Conservation (phyloP, 805 yeast species). For the Kuraishia ogatae region DNA sequence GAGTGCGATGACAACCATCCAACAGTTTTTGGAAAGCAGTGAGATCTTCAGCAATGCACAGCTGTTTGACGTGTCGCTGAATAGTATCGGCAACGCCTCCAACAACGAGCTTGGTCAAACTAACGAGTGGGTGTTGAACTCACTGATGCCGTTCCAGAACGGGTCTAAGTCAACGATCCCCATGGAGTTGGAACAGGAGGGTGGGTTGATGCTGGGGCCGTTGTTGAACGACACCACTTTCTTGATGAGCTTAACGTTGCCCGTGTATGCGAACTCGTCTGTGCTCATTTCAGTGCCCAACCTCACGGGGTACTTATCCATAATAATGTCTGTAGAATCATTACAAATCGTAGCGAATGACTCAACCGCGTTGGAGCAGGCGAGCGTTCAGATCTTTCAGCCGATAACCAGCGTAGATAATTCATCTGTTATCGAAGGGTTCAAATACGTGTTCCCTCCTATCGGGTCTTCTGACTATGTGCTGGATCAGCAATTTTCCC, state of each 20-base stretch:
- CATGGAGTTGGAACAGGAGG: constrained; percentile 27
- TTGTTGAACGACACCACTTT: constrained; percentile 34
- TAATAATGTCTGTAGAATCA: constrained; percentile 39
- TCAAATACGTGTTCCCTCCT: constrained; percentile 34
- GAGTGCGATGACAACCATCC: constrained; percentile 36
- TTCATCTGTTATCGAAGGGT: constrained; percentile 22
- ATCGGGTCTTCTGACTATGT: constrained; percentile 7
- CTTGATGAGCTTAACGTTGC: constrained; percentile 69
- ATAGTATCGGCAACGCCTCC: constrained; percentile 33
- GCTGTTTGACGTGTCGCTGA: constrained; percentile 54
- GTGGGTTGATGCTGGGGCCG: constrained; percentile 64
- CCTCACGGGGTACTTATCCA: constrained; percentile 64
- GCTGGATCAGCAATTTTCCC: not conserved
- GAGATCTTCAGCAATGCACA: constrained; percentile 55
- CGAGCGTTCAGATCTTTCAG: constrained; percentile 16
- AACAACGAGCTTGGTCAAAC: constrained; percentile 21
- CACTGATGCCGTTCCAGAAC: constrained; percentile 43
- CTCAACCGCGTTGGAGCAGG: constrained; percentile 29
- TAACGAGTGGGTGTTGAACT: constrained; percentile 22
- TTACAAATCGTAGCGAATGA: constrained; percentile 30
- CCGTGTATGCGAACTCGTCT: constrained; percentile 67
- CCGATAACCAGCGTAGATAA: constrained; percentile 15
- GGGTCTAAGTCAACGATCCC: constrained; percentile 27
- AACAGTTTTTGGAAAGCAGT: constrained; percentile 57
- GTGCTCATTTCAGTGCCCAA: constrained; percentile 49